These are phyloP conservation scores for Aspergillus heteromorphus DNA, from an alignment of 495 filamentous ascomycete genomes.

Conservation along the genomic window DNA sequence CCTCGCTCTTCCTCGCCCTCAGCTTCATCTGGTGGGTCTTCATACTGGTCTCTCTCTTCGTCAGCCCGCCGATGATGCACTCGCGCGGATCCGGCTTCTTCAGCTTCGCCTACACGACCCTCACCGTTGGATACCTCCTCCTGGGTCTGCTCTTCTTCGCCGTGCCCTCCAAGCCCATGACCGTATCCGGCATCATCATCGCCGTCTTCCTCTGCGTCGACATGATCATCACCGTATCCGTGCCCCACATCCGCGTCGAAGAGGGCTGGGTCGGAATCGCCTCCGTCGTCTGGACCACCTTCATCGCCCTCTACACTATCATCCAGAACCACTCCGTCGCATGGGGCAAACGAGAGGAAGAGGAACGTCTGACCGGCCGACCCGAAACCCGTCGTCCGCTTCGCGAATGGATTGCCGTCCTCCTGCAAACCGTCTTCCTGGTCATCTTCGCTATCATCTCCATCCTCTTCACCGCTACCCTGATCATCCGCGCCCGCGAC, in stretches of 20 bases:
- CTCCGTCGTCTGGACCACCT: constrained; percentile 69
- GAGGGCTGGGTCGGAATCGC: constrained; percentile 88
- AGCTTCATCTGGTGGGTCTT: constrained; percentile 89
- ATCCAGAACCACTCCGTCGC: constrained; percentile 66
- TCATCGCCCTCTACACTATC: constrained; percentile 60
- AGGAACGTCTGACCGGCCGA: constrained; percentile 87
- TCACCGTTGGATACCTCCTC: constrained; percentile 67
- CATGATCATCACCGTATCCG: constrained; percentile 69
- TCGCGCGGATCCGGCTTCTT: constrained; percentile 88
- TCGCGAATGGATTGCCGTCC: constrained; percentile 77
- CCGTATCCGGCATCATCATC: constrained; percentile 61
- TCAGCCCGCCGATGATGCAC: constrained; percentile 80
- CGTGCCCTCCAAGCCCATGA: constrained; percentile 70
- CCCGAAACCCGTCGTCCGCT: constrained; percentile 77
- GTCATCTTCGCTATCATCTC: constrained; percentile 57
- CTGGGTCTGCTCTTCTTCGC: constrained; percentile 82
- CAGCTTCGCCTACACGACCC: constrained; percentile 69
- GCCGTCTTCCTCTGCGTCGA: constrained; percentile 71
- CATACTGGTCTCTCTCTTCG: constrained; percentile 77
- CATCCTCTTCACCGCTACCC: constrained; percentile 69
- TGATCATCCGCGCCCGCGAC: constrained; percentile 74
- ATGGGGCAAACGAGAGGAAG: constrained; percentile 88
- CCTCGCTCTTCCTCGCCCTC: constrained; percentile 64
- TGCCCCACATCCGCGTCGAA: constrained; percentile 66
- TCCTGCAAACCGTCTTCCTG: constrained; percentile 66